phyloP scores from a whole-genome alignment of 768 basidiomycete species.

The Asterophora parasitica region DNA sequence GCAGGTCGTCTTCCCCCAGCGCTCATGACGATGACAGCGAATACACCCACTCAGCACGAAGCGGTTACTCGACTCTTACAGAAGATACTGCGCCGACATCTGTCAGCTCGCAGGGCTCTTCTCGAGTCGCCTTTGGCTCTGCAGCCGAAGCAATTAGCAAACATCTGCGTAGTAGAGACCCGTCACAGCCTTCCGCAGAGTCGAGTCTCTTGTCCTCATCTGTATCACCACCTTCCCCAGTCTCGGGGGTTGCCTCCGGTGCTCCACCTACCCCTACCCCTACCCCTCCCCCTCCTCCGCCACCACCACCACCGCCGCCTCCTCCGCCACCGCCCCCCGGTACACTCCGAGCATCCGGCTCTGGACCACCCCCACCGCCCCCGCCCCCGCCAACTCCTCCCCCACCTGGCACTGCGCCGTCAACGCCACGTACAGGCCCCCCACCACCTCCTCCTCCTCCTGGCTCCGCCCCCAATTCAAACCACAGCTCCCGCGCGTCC shows the following conservation, averaged over 20 bases:
- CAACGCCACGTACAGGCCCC: constrained; percentile 23
- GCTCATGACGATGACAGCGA: constrained; percentile 55
- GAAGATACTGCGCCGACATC: constrained; percentile 57
- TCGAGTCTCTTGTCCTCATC: constrained; percentile 29
- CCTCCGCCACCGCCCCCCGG: constrained; percentile 34
- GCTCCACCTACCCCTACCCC: constrained; percentile 17
- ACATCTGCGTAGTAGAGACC: constrained; percentile 49
- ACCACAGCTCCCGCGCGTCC: constrained; percentile 52
- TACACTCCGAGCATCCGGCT: constrained; percentile 19
- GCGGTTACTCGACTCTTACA: constrained; percentile 36
- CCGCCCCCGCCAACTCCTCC: constrained; percentile 34
- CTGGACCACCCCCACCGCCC: constrained; percentile 25
- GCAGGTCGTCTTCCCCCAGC: constrained; percentile 39
- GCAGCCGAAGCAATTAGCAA: constrained; percentile 61
- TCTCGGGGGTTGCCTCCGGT: constrained; percentile 21
- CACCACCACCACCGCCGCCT: constrained; percentile 26
- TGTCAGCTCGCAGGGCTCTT: constrained; percentile 40
- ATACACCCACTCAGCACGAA: constrained; percentile 43
- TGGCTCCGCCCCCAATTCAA: constrained; percentile 31
- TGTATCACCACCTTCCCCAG: constrained; percentile 32
- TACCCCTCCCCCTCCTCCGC: constrained; percentile 17
- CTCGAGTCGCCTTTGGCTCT: constrained; percentile 36
- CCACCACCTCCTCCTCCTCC: constrained; percentile 38
- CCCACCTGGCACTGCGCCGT: constrained; percentile 22
- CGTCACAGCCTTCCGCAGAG: constrained; percentile 33